Evolutionary conservation across 148 eudicot species (phyloP).

Genomic region (Talinum fruticosum): DNA sequence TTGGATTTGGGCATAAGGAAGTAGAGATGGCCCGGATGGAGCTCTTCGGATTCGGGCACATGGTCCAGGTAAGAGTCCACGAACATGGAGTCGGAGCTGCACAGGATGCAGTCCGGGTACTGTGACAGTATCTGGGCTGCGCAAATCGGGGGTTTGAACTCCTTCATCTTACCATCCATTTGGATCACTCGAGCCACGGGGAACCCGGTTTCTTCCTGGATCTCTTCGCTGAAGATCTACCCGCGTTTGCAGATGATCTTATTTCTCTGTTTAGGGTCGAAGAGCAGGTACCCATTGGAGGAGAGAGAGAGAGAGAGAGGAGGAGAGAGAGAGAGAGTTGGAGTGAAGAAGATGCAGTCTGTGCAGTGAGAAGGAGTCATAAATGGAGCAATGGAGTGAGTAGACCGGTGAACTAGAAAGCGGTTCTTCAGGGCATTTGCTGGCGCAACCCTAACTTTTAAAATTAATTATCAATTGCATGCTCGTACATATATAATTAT

Average conservation of each 20-base stretch:
- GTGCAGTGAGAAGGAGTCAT: no score
- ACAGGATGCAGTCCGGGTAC: slow-evolving; percentile 28
- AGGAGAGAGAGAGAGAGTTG: background rate
- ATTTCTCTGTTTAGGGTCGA: slow-evolving; percentile 14
- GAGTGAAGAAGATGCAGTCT: background rate
- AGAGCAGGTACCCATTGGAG: slow-evolving; percentile 29
- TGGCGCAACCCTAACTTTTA: background rate
- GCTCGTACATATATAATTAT: background rate
- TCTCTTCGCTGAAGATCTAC: background rate
- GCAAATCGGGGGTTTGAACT: slow-evolving; percentile 29
- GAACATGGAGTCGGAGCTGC: slow-evolving; percentile 24
- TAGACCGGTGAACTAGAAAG: background rate
- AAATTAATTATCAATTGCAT: background rate
- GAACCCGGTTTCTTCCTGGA: background rate
- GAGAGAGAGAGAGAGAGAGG: background rate
- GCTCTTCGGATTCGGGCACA: slow-evolving; percentile 28
- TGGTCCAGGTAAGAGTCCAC: slow-evolving; percentile 21
- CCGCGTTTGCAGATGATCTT: no score
- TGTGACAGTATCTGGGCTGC: slow-evolving; percentile 25
- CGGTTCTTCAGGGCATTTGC: background rate
- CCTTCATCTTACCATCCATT: slow-evolving; percentile 25
- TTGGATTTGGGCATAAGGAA: slow-evolving; percentile 26
- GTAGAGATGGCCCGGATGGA: slow-evolving; percentile 23
- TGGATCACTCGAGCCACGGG: slow-evolving; percentile 24
- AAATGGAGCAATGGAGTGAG: background rate